Evolutionary conservation across 163 green algal genomes (phyloP).

Genomic region (Chlamydomonas reinhardtii): DNA sequence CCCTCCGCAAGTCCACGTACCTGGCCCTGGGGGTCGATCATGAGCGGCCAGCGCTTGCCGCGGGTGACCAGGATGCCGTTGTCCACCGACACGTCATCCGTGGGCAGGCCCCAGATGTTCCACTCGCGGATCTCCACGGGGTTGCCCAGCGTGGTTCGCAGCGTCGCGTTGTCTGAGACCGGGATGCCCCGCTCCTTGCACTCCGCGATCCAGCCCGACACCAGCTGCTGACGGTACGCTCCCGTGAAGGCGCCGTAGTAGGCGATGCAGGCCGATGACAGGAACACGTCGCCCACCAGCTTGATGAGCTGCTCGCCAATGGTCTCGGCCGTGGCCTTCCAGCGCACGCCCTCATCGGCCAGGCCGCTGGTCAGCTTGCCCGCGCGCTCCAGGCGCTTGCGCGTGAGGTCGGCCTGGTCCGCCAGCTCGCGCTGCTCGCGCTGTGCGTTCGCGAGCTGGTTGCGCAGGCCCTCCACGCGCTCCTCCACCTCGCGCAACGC

Average conservation of each 20-base stretch:
- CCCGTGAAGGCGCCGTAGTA: conserved; percentile 93
- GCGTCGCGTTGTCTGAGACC: conserved; percentile 69
- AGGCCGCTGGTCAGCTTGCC: conserved; percentile 87
- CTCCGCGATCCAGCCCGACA: conserved; percentile 72
- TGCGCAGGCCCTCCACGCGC: conserved; percentile 71
- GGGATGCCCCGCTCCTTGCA: conserved; percentile 76
- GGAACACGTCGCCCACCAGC: conserved; percentile 88
- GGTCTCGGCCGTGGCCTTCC: conserved; percentile 73
- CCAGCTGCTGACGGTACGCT: conserved; percentile 76
- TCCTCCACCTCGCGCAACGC: conserved; percentile 70
- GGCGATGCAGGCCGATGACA: conserved; percentile 82
- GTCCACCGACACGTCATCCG: conserved; percentile 82
- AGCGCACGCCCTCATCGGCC: conserved; percentile 85
- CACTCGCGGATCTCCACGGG: conserved; percentile 89
- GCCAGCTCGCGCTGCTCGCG: conserved; percentile 82
- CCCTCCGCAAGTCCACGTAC: no score
- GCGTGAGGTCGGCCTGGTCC: conserved; percentile 82
- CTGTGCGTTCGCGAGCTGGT: conserved; percentile 76
- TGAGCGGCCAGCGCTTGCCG: conserved; percentile 86
- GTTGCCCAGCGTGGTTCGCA: conserved; percentile 75
- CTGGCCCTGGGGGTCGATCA: conserved; percentile 86
- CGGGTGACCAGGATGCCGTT: conserved; percentile 87
- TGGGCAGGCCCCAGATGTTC: conserved; percentile 85
- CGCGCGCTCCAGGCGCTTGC: conserved; percentile 78
- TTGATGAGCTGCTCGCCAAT: conserved; percentile 72